Evolutionary conservation across 768 basidiomycete genomes (phyloP), one percentile per base, ranked within the genome.

Genomic region (Pholiota microspora): DNA sequence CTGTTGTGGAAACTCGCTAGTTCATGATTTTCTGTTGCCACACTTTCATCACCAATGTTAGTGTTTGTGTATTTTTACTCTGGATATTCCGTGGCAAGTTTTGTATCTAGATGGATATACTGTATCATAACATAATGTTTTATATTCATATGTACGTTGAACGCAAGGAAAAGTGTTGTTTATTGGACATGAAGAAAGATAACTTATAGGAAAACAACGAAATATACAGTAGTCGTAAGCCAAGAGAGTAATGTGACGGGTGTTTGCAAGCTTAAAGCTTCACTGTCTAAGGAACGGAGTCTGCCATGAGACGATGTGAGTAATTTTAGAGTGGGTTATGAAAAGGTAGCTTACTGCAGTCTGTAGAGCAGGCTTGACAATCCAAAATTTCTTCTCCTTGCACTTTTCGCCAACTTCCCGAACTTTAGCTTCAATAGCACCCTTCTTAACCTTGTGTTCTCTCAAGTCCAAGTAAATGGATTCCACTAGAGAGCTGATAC

Each of bases 351-450:
- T 29, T 21, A 40, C 34, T 62, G 64, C 36, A 32, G 63, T 69
- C 66, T 66, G 57, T 47, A 71, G 48, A 42, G 62, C 57, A 47
- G 76, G 69, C 61, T 84, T 88, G 27, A 93, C 75, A 29, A 86
- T 70, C 92, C 92, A 94, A 55, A 84, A 69, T 66, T 82, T 89
- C 71, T 77, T 83, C 54, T 83, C 80, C 66, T 81, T 88, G 61
- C 81, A 85, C 64, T 89, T 92, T 69, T 86, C 88, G 13, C 82
- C 77, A 10, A 92, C 79, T 68, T 92, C 89, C 44, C 81, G 77
- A 32, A 94, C 75, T 67, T 93, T 93, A 2, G 83, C 84, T 68
- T 92, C 89, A 42, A 94, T 84, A 3, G 89, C 83, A 47, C 85
- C 88, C 77, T 93, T 94, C 75, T 87, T 92, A 58, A 92, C 80